Base-by-base conservation (phyloP, 306 rosid species). In the Glycine soja region DNA sequence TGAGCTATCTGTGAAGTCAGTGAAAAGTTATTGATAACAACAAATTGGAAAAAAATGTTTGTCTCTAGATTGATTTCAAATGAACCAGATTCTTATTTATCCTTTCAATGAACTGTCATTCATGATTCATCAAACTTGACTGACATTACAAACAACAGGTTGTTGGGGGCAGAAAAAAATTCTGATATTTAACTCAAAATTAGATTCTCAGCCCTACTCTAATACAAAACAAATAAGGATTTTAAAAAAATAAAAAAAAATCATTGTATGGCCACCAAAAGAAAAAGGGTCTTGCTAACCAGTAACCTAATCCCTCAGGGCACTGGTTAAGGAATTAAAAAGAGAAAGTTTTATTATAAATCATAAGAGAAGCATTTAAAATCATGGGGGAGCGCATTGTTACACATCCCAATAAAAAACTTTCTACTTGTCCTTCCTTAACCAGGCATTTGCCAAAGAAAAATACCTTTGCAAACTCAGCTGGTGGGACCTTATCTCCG, bases 401-500 rank as follows among this genome's bases (percentile, higher is more conserved):
- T 40, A 40, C 6, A 4, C 43, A 5, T 40, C 43, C 43, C 43
- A 40, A 40, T 40, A 40, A 40, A 40, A 5, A 40, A 40, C 1
- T 40, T 40, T 5, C 43, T 40, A 40, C 43, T 40, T 40, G 0
- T 40, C 4, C 6, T 40, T 40, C 7, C 43, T 40, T 40, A 40
- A 40, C 43, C 43, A 40, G 43, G 43, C 43, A 40, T 40, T 40
- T 40, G 6, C 43, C 43, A 40, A 40, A 40, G 43, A 12, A 66
- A 70, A 71, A 77, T 79, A 93, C 97, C 92, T 95, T 95, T 3
- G 98, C 97, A 87, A 93, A 95, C 88, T 95, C 99, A 3, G 97
- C 91, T 5, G 97, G 96, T 18, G 99, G 99, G 34, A 95, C 99
- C 85, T 93, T 93, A 82, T 95, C 98, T 68, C 98, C 99, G 30